These are phyloP conservation scores for Aquilaria malaccensis DNA, from an alignment of 345 rosid species.

Conservation along the genomic window DNA sequence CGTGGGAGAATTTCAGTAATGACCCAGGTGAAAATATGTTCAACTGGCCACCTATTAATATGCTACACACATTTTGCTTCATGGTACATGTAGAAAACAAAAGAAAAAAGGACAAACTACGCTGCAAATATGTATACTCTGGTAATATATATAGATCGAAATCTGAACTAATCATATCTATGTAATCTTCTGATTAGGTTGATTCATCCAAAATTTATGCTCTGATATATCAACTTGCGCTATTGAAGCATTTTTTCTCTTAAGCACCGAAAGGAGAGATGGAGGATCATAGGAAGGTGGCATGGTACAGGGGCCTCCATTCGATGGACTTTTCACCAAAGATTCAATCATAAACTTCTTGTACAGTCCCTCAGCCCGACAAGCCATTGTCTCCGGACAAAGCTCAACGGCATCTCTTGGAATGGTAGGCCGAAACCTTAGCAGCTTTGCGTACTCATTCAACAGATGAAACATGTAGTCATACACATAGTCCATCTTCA, in stretches of 20 bases:
- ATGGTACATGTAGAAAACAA: no score
- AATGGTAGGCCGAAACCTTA: constrained; percentile 48
- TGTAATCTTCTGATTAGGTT: neutral
- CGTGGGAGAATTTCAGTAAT: no score
- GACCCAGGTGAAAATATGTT: no score
- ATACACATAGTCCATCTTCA: constrained; percentile 62
- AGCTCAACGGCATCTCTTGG: constrained; percentile 36
- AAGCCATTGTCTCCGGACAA: constrained; percentile 61
- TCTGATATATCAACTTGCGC: constrained; percentile 12
- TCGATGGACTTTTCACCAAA: constrained; percentile 52
- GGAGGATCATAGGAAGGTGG: constrained; percentile 56
- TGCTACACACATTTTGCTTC: no score
- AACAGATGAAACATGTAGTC: constrained; percentile 81
- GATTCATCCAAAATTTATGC: constrained; percentile 7
- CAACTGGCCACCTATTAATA: no score
- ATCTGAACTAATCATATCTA: no score
- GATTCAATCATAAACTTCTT: constrained; percentile 61
- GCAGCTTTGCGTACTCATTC: constrained; percentile 54
- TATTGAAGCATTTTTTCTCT: constrained; percentile 24
- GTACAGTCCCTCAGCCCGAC: constrained; percentile 36
- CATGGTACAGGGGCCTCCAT: constrained; percentile 48
- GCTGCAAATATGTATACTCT: no score
- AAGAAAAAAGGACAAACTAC: no score
- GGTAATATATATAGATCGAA: no score
- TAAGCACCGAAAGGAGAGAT: constrained; percentile 22